Conservation (phyloP, 1,139 yeast species). For the Sugiyamaella xylanicola region DNA sequence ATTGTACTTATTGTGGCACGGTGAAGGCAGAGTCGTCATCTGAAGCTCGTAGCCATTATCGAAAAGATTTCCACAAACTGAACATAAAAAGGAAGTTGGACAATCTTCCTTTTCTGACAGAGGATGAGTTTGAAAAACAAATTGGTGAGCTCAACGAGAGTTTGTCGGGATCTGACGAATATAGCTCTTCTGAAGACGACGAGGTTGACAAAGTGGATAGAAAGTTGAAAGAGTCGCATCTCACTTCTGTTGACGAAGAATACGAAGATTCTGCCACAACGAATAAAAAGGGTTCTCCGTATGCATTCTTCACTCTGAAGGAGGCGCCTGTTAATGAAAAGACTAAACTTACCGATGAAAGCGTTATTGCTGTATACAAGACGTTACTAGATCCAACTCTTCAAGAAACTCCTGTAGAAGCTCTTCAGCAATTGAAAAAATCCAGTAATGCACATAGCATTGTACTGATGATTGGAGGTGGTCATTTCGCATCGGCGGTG, state of each 20-base stretch:
- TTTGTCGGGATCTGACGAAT: slow-evolving; percentile 52
- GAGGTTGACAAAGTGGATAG: slow-evolving; percentile 7
- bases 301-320: slow-evolving; percentile 55
- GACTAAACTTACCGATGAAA: slow-evolving; percentile 34
- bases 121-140: slow-evolving; percentile 60
- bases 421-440: slow-evolving; percentile 44
- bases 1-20: slow-evolving; percentile 30
- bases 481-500: slow-evolving; percentile 96
- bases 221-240: slow-evolving; percentile 23
- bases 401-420: slow-evolving; percentile 48
- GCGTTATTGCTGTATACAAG: slow-evolving; percentile 71
- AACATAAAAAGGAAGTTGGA: slow-evolving; percentile 59
- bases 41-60: slow-evolving; percentile 54
- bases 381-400: slow-evolving; percentile 56
- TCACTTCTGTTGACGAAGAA: slow-evolving; percentile 28
- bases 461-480: slow-evolving; percentile 93
- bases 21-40: slow-evolving; percentile 30
- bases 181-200: slow-evolving; percentile 42
- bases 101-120: slow-evolving; percentile 53
- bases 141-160: slow-evolving; percentile 57
- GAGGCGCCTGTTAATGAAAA: slow-evolving; percentile 41
- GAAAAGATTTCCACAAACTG: slow-evolving; percentile 61
- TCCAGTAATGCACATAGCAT: slow-evolving; percentile 55
- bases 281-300: slow-evolving; percentile 53
- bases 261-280: slow-evolving; percentile 24